Base-by-base conservation (phyloP, 768 basidiomycete species). In the Tephrocybe sp. region DNA sequence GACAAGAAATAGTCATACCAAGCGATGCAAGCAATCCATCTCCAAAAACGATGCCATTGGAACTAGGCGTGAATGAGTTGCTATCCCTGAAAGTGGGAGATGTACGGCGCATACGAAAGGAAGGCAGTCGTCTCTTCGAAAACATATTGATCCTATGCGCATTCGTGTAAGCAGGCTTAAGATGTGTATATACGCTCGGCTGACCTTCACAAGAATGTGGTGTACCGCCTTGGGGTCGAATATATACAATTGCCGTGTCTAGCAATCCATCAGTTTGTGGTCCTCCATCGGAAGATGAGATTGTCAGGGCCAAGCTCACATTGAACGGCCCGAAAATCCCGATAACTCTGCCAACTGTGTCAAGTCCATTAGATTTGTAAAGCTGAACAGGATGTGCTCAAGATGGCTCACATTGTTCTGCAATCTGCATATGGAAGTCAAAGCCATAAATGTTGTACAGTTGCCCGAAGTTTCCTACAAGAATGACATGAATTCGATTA, bases 121-220 rank as follows among this genome's bases (percentile, higher is more conserved):
- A 69, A 71, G 53, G 63, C 62, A 41, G 64, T 60, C 0, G 67
- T 66, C 46, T 73, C 71, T 42, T 73, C 73, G 36, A 65, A 70
- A 25, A 70, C 64, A 62, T 40, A 36, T 25, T 48, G 56, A 42
- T 57, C 52, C 56, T 57, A n/a, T n/a, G 22, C 24, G 18, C 9
- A 9, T 12, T n/a, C 9, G 11, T 7, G 31, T 54, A 21, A 47
- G 41, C 19, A 40, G 27, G 36, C n/a, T 5, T 21, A 31, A 38
- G 42, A 15, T 32, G 12, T 25, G n/a, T 18, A 24, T 72, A 44
- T n/a, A n/a, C n/a, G n/a, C n/a, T n/a, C n/a, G n/a, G n/a, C n/a
- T n/a, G n/a, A n/a, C n/a, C n/a, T n/a, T n/a, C n/a, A 74, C 62
- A 9, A 70, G 42, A 24, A 73, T 64, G 43, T 70, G 61, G 50